Evolutionary conservation across 441 rosid genomes (phyloP).

Genomic region (Arabidopsis hybrid): DNA sequence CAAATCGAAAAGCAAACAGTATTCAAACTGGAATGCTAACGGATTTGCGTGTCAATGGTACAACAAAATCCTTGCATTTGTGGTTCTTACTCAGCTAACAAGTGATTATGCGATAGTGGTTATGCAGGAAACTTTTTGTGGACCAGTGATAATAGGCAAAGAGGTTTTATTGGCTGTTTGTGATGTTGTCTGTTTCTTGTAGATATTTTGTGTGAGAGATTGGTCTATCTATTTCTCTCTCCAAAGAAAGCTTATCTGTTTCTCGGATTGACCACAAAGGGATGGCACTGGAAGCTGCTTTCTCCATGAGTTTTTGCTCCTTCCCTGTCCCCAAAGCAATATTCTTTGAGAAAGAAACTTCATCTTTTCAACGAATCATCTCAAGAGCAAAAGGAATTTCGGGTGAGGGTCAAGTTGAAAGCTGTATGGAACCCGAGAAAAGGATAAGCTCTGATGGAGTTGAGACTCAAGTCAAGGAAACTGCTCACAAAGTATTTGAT

Average conservation of each 20-base stretch:
- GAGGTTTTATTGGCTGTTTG: conserved; percentile 35
- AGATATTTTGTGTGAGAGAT: conserved; percentile 25
- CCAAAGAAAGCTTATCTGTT: conserved; percentile 43
- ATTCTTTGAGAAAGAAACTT: conserved; percentile 29
- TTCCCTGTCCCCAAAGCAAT: conserved; percentile 32
- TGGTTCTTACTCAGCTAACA: not conserved
- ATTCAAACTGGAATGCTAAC: not conserved
- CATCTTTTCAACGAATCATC: conserved; percentile 9
- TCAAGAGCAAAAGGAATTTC: not conserved
- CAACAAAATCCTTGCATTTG: not conserved
- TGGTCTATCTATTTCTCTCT: conserved; percentile 25
- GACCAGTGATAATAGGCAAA: conserved; percentile 16
- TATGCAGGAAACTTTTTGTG: conserved; percentile 27
- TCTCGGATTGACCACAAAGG: not conserved
- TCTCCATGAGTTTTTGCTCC: conserved; percentile 40
- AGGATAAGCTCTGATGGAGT: not conserved
- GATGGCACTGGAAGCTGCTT: conserved; percentile 34
- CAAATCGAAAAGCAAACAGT: conserved; percentile 47
- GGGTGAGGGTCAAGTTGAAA: conserved; percentile 15
- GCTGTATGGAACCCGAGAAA: conserved; percentile 9
- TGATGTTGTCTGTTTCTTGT: conserved; percentile 31
- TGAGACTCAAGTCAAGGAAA: conserved; percentile 18
- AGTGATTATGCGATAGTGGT: not conserved
- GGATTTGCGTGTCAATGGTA: conserved; percentile 6
- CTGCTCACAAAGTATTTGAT: not conserved